phyloP scores from a whole-genome alignment of 805 yeast species.

The Saturnispora sanitii region DNA sequence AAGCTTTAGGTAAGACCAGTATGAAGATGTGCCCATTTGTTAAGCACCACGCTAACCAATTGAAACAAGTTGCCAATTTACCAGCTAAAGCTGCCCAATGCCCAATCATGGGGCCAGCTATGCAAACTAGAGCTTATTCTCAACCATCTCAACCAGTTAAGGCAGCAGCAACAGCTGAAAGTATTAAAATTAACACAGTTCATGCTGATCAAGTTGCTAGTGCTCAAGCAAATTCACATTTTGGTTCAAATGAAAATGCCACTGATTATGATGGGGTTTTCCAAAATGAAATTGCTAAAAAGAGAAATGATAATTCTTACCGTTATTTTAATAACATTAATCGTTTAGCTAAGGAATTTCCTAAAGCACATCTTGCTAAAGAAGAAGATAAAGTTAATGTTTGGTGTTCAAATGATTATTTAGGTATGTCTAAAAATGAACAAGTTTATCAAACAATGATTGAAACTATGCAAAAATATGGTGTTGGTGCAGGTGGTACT shows the following conservation, averaged over 20 bases:
- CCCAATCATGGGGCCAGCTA: constrained; percentile 86
- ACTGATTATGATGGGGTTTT: constrained; percentile 71
- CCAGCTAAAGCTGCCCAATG: constrained; percentile 58
- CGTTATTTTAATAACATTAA: constrained; percentile 96
- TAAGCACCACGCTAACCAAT: constrained; percentile 43
- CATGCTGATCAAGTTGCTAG: constrained; percentile 26
- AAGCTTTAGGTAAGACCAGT: constrained; percentile 66
- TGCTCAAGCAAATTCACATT: constrained; percentile 19
- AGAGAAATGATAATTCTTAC: constrained; percentile 84
- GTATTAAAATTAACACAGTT: constrained; percentile 18
- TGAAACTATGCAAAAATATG: constrained; percentile 72
- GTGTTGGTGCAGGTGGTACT: constrained; percentile 99
- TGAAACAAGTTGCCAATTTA: constrained; percentile 34
- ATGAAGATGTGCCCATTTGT: constrained; percentile 79
- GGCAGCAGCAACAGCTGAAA: constrained; percentile 37
- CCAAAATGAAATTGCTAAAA: constrained; percentile 54
- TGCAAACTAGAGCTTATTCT: constrained; percentile 38
- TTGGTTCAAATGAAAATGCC: constrained; percentile 37
- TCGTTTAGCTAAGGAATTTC: constrained; percentile 89
- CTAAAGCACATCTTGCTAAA: constrained; percentile 73
- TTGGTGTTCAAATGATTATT: constrained; percentile 98
- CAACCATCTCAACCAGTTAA: constrained; percentile 35
- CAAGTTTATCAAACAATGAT: constrained; percentile 70
- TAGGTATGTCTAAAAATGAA: constrained; percentile 85
- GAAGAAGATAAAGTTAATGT: constrained; percentile 86